phyloP scores from a whole-genome alignment of 2,329 filamentous ascomycete genomes.

The Metarhizium album region DNA sequence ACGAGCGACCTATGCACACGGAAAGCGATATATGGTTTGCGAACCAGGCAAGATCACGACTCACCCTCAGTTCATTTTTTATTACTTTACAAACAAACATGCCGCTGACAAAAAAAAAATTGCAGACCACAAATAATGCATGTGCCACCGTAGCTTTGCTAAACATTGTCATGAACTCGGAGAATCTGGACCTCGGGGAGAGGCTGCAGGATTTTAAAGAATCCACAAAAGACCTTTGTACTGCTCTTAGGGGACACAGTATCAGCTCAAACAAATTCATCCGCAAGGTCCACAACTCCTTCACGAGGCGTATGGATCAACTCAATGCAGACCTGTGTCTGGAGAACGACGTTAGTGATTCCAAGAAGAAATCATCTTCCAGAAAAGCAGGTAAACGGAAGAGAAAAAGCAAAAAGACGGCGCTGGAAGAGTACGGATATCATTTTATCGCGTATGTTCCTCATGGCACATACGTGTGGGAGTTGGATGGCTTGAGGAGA shows the following conservation, averaged over 20 bases:
- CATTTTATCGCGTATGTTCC: slow-evolving; percentile 90
- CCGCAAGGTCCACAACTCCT: slow-evolving; percentile 77
- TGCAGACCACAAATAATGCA: slow-evolving; percentile 67
- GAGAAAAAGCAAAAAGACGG: slow-evolving; percentile 27
- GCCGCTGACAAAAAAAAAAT: too few relatives aligned
- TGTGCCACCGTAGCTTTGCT: slow-evolving; percentile 89
- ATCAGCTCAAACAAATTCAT: slow-evolving; percentile 68
- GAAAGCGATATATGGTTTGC: slow-evolving; percentile 69
- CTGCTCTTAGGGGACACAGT: slow-evolving; percentile 63
- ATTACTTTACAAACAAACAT: too few relatives aligned
- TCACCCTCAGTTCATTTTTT: too few relatives aligned
- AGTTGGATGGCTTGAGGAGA: slow-evolving; percentile 72
- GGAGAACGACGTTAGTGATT: slow-evolving; percentile 39
- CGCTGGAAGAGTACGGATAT: slow-evolving; percentile 56
- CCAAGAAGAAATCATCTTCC: slow-evolving; percentile 20
- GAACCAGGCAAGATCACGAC: slow-evolving; percentile 64
- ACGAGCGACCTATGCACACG: slow-evolving; percentile 41
- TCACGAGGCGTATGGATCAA: slow-evolving; percentile 68
- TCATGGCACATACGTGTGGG: slow-evolving; percentile 65
- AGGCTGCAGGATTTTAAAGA: slow-evolving; percentile 62
- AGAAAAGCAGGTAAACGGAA: slow-evolving; percentile 25
- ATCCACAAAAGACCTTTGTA: slow-evolving; percentile 56
- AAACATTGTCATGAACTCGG: slow-evolving; percentile 85
- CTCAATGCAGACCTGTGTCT: slow-evolving; percentile 59
- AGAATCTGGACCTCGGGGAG: slow-evolving; percentile 55